A percentile compares a stretch with the other conserved stretches of the same genome.
These are phyloP conservation scores for Aspergillus spinulosporus DNA, from an alignment of 2,329 filamentous ascomycete genomes.

Conservation along the genomic window DNA sequence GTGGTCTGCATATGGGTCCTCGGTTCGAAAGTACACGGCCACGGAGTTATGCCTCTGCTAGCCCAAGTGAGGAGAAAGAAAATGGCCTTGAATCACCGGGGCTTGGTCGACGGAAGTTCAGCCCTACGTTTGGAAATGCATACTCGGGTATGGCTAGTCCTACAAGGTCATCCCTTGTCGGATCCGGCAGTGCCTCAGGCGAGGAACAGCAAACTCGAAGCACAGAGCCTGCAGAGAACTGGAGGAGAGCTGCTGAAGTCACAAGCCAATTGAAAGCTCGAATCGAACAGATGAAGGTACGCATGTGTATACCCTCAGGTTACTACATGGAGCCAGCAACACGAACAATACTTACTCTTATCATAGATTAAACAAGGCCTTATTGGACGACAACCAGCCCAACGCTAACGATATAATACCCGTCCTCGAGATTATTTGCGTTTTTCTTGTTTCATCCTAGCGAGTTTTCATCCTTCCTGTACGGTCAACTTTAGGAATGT, in stretches of 20 bases:
- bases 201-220: conserved; percentile 34
- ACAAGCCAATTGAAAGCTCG: conserved; percentile 95
- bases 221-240: conserved; percentile 75
- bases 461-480: conserved; percentile 13
- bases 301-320: conserved; percentile 7
- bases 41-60: conserved; percentile 46
- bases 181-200: conserved; percentile 40
- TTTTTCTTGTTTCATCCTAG: conserved; percentile 15
- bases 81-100: conserved; percentile 53
- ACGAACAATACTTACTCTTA: conserved; percentile 8
- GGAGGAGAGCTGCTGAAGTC: conserved; percentile 97
- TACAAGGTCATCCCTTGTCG: conserved; percentile 36
- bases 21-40: conserved; percentile 45
- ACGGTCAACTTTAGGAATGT: conserved; percentile 5
- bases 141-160: conserved; percentile 42
- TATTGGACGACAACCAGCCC: conserved; percentile 36
- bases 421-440: conserved; percentile 16
- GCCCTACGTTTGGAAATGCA: conserved; percentile 41
- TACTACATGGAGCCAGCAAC: neutral
- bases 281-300: conserved; percentile 95
- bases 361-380: conserved; percentile 48
- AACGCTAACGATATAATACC: conserved; percentile 38
- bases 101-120: conserved; percentile 46
- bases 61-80: conserved; percentile 74
- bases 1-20: conserved; percentile 39